These are phyloP conservation scores for Talaromyces marneffei DNA, from an alignment of 2,329 filamentous ascomycete species.

Conservation along the genomic window DNA sequence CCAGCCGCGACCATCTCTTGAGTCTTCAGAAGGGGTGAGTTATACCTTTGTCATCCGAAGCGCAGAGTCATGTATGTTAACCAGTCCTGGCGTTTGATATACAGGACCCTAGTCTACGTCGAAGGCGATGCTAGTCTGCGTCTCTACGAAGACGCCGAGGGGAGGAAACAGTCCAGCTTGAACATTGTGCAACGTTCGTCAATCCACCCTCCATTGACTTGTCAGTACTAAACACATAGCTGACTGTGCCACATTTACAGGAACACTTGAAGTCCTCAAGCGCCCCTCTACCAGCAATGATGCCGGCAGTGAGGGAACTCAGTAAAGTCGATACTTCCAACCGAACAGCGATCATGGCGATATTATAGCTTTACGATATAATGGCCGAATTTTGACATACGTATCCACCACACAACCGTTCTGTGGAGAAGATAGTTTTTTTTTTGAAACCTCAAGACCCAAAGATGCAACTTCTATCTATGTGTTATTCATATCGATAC, in stretches of 20 bases:
- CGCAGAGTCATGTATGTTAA: background rate
- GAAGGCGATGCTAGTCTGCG: slow-evolving; percentile 74
- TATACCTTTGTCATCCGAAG: slow-evolving; percentile 7
- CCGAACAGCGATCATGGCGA: slow-evolving; percentile 14
- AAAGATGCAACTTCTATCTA: background rate
- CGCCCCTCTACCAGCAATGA: slow-evolving; percentile 20
- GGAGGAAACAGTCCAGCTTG: slow-evolving; percentile 56
- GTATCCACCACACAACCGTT: background rate
- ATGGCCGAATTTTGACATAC: background rate
- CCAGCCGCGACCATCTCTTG: slow-evolving; percentile 65
- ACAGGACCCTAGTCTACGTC: slow-evolving; percentile 70
- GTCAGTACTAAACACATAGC: background rate
- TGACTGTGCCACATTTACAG: slow-evolving; percentile 17
- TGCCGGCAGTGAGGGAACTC: slow-evolving; percentile 1
- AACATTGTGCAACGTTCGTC: slow-evolving; percentile 74
- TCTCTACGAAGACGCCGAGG: slow-evolving; percentile 63
- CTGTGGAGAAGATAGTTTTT: background rate
- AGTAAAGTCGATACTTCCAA: slow-evolving; percentile 6
- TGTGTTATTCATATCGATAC: background rate
- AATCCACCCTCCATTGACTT: background rate
- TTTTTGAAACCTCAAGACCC: background rate
- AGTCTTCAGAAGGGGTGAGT: slow-evolving; percentile 79
- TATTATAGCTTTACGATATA: background rate
- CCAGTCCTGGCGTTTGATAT: background rate
- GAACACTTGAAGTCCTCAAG: slow-evolving; percentile 30